Conservation (phyloP, 75 land plant genomes). For the Sequoia sempervirens region DNA sequence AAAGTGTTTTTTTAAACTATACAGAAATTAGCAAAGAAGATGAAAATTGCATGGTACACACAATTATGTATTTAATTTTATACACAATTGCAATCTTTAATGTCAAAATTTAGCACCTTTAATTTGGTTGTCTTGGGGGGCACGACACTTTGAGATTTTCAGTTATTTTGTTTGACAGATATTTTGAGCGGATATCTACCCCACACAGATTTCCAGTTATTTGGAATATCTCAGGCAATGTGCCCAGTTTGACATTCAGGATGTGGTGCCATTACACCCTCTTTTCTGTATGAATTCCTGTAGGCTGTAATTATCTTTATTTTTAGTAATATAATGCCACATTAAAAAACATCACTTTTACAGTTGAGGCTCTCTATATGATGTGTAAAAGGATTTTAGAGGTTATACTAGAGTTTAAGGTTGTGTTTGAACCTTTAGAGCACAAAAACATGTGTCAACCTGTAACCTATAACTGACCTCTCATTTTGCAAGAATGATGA, state of each 20-base stretch:
- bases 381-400: neutral
- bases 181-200: neutral
- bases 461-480: neutral
- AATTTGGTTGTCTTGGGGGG: neutral
- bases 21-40: neutral
- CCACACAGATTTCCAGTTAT: too few species aligned
- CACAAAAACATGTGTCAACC: neutral
- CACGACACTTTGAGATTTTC: neutral
- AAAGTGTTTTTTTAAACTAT: too few species aligned
- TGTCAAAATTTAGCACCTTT: neutral
- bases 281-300: neutral
- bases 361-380: neutral
- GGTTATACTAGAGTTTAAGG: neutral
- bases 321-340: neutral
- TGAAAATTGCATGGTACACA: neutral
- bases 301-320: neutral
- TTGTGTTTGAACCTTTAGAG: neutral
- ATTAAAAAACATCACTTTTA: neutral
- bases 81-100: neutral
- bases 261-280: neutral
- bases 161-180: neutral
- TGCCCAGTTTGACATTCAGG: neutral
- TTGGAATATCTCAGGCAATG: too few species aligned
- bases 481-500: neutral
- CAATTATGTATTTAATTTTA: neutral